Conservation (phyloP, 208 protist genomes). For the Acanthamoeba castellanii region DNA sequence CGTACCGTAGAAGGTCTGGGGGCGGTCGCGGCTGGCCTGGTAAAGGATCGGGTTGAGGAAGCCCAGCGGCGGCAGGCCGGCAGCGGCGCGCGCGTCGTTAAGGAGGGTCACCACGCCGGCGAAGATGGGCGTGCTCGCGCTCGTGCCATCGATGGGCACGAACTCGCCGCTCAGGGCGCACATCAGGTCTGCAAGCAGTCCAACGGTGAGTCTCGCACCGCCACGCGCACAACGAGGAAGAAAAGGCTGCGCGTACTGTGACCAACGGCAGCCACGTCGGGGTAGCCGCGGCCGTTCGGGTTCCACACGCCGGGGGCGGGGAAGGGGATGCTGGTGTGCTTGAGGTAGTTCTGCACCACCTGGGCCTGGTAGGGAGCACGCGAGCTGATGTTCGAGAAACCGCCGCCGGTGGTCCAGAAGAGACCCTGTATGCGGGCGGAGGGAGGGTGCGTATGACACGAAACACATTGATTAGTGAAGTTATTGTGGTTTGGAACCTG, state of each 20-base stretch:
- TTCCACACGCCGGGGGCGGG: slow-evolving; percentile 67
- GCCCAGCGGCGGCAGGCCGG: slow-evolving; percentile 44
- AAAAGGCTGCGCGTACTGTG: neutral
- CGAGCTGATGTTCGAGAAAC: slow-evolving; percentile 71
- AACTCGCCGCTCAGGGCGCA: slow-evolving; percentile 52
- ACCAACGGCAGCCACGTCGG: slow-evolving; percentile 78
- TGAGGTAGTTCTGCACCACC: slow-evolving; percentile 61
- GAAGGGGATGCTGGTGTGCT: slow-evolving; percentile 39
- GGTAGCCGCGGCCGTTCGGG: slow-evolving; percentile 76
- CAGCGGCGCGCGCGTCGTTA: slow-evolving; percentile 14
- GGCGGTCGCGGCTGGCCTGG: slow-evolving; percentile 43
- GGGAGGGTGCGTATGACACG: too few relatives aligned
- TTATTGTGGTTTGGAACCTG: too few relatives aligned
- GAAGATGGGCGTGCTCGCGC: slow-evolving; percentile 74
- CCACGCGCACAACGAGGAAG: neutral
- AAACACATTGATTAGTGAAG: too few relatives aligned
- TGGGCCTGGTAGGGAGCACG: slow-evolving; percentile 72
- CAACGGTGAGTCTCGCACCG: neutral
- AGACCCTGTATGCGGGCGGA: neutral
- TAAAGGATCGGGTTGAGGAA: slow-evolving; percentile 59
- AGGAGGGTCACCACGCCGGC: slow-evolving; percentile 80
- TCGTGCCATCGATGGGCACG: slow-evolving; percentile 78
- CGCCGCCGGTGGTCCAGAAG: slow-evolving; percentile 78
- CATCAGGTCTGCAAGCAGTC: slow-evolving; percentile 27
- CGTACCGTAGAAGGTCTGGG: slow-evolving; percentile 47